Conservation (phyloP, 768 basidiomycete genomes). For the Termitomyces sp. region DNA sequence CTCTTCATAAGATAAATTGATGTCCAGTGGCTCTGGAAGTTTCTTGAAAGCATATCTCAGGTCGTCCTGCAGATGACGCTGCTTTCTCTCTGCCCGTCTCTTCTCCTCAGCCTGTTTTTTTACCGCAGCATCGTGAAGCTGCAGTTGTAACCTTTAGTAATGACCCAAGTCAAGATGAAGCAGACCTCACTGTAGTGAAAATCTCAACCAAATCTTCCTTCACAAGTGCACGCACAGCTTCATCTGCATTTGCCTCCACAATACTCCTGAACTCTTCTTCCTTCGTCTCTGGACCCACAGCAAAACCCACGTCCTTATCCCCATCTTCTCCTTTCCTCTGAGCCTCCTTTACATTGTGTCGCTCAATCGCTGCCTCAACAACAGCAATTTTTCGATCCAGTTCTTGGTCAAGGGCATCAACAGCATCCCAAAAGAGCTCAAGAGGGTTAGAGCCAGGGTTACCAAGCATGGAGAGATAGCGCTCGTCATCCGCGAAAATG, state of each 20-base stretch:
- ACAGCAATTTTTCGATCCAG: slow-evolving; percentile 73
- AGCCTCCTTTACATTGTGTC: slow-evolving; percentile 32
- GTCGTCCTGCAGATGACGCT: slow-evolving; percentile 90
- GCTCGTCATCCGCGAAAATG: slow-evolving; percentile 63
- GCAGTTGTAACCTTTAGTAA: slow-evolving; percentile 4
- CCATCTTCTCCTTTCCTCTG: slow-evolving; percentile 20
- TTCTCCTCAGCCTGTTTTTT: slow-evolving; percentile 84
- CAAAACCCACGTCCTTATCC: slow-evolving; percentile 27
- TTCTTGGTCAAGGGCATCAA: slow-evolving; percentile 83
- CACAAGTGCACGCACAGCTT: slow-evolving; percentile 39
- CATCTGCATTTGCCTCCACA: slow-evolving; percentile 52
- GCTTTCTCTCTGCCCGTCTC: slow-evolving; percentile 75
- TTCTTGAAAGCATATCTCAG: slow-evolving; percentile 94
- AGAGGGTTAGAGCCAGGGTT: slow-evolving; percentile 92
- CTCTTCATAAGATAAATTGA: slow-evolving; percentile 72
- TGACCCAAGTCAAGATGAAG: background rate
- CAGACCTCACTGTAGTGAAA: slow-evolving; percentile 53
- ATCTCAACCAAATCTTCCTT: slow-evolving; percentile 50
- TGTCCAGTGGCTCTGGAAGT: slow-evolving; percentile 73
- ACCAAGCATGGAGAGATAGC: slow-evolving; percentile 87
- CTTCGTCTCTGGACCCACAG: slow-evolving; percentile 50
- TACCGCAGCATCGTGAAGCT: slow-evolving; percentile 70
- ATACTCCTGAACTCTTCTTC: slow-evolving; percentile 57
- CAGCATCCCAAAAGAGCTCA: slow-evolving; percentile 93
- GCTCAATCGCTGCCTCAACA: slow-evolving; percentile 56